Conservation (phyloP, 2,329 filamentous ascomycete species). For the Talaromyces verruculosus region DNA sequence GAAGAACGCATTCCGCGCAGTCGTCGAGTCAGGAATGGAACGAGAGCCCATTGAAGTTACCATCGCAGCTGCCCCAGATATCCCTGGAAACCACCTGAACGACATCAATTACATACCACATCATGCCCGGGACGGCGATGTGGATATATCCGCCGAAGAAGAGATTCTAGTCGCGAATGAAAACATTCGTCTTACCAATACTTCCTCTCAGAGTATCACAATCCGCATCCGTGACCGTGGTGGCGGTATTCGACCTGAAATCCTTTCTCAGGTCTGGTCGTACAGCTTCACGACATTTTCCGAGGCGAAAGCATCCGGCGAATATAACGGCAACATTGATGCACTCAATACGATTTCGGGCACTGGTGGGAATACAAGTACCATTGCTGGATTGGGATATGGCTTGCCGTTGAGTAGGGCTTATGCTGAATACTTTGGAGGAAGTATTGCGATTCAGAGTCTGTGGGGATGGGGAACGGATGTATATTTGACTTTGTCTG, state of each 20-base stretch:
- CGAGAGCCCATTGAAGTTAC: slow-evolving; percentile 86
- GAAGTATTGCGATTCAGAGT: slow-evolving; percentile 92
- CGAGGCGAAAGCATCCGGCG: slow-evolving; percentile 57
- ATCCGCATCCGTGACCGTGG: slow-evolving; percentile 95
- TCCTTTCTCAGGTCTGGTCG: slow-evolving; percentile 86
- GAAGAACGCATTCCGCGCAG: slow-evolving; percentile 95
- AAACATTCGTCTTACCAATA: slow-evolving; percentile 34
- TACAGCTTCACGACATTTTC: slow-evolving; percentile 97
- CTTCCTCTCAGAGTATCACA: slow-evolving; percentile 75
- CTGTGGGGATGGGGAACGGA: slow-evolving; percentile 87
- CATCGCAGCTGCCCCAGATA: slow-evolving; percentile 70
- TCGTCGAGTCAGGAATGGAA: slow-evolving; percentile 78
- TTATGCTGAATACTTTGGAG: slow-evolving; percentile 97
- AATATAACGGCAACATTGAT: slow-evolving; percentile 58
- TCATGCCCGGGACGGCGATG: slow-evolving; percentile 39
- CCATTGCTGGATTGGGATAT: slow-evolving; percentile 90
- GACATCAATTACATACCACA: slow-evolving; percentile 41
- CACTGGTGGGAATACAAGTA: slow-evolving; percentile 70
- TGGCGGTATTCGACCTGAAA: slow-evolving; percentile 82
- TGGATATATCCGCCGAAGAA: slow-evolving; percentile 24
- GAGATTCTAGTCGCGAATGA: slow-evolving; percentile 34
- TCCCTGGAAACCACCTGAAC: slow-evolving; percentile 33
- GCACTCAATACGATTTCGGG: slow-evolving; percentile 74
- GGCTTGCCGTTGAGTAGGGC: slow-evolving; percentile 85
- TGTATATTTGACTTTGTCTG: slow-evolving; percentile 63